phyloP scores from a whole-genome alignment of 179 eudicot genomes.

The Nepenthes alata region DNA sequence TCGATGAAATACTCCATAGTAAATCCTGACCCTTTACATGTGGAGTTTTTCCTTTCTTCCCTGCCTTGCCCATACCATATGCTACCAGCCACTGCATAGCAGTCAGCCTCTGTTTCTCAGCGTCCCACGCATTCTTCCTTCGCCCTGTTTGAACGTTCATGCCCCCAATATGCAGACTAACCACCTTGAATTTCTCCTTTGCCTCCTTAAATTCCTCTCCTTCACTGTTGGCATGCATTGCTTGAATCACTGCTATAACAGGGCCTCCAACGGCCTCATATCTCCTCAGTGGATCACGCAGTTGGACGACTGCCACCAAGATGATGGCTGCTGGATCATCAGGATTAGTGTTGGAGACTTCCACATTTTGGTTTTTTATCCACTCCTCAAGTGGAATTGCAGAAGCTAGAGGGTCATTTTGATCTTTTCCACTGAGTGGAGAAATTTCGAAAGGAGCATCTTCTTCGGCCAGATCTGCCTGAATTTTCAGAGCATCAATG shows the following conservation, averaged over 20 bases:
- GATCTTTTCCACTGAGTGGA: slow-evolving; percentile 26
- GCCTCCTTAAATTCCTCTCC: slow-evolving; percentile 20
- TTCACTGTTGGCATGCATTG: slow-evolving; percentile 18
- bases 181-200: slow-evolving; percentile 34
- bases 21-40: slow-evolving; percentile 36
- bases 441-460: slow-evolving; percentile 84
- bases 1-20: slow-evolving; percentile 88
- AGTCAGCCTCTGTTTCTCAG: slow-evolving; percentile 76
- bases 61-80: slow-evolving; percentile 49
- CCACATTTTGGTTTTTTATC: slow-evolving; percentile 21
- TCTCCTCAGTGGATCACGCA: slow-evolving; percentile 77
- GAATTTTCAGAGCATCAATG: slow-evolving; percentile 70
- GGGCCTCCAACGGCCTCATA: slow-evolving; percentile 90
- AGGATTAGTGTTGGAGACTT: neutral
- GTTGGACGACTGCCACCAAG: slow-evolving; percentile 38
- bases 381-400: slow-evolving; percentile 72
- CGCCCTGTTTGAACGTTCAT: slow-evolving; percentile 41
- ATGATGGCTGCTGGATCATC: slow-evolving; percentile 20
- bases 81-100: slow-evolving; percentile 91
- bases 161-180: slow-evolving; percentile 69
- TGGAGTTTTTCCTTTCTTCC: slow-evolving; percentile 36
- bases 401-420: slow-evolving; percentile 32
- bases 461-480: slow-evolving; percentile 69
- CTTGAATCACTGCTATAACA: slow-evolving; percentile 47
- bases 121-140: slow-evolving; percentile 61